Base-by-base conservation (phyloP, 495 filamentous ascomycete species). In the Daldinia concentrica region DNA sequence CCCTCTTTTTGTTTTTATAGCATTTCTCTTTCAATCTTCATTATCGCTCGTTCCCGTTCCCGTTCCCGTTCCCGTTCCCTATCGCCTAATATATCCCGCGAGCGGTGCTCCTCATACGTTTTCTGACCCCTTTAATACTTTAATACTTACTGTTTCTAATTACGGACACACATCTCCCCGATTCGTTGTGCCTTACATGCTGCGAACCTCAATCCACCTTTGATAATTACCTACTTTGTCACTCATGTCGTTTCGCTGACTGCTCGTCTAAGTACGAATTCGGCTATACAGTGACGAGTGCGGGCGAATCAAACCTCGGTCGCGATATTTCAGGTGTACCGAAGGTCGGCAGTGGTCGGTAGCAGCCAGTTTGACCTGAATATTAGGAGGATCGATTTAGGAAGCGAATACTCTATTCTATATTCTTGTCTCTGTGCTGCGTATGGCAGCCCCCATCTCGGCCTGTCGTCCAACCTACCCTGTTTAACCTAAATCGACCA, bases 371-470 rank as follows among this genome's bases (percentile, higher is more conserved):
- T 56, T 22, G 32, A 45, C 30, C 6, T 27, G 4, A 37, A 37
- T 59, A 29, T 56, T 8, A 12, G 34, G 36, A 22, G 55, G 39
- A 37, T 11, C 34, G 6, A 48, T 50, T 60, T 15, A 72, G 48
- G 48, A 50, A 43, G 56, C 55, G 30, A 22, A 58, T 39, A 37
- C 27, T 66, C 57, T 6, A 30, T 52, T 66, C 57, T 6, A 30
- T 52, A 59, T 55, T 54, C 32, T 50, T 61, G 48, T 57, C 59
- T 69, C 43, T 66, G 61, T 66, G 62, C 39, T 69, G 57, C 60
- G 64, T 75, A 72, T 77, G 75, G 66, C 76, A 75, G 58, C 58
- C 76, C 64, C 62, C 66, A 43, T 70, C 64, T 72, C 67, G 66
- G 60, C 67, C 67, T 59, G 69, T 63, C 54, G 66, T 73, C 61